Evolutionary conservation across 257 asterid genomes (phyloP), one percentile per base, ranked within the genome.

Genomic region (Haberlea rhodopensis): DNA sequence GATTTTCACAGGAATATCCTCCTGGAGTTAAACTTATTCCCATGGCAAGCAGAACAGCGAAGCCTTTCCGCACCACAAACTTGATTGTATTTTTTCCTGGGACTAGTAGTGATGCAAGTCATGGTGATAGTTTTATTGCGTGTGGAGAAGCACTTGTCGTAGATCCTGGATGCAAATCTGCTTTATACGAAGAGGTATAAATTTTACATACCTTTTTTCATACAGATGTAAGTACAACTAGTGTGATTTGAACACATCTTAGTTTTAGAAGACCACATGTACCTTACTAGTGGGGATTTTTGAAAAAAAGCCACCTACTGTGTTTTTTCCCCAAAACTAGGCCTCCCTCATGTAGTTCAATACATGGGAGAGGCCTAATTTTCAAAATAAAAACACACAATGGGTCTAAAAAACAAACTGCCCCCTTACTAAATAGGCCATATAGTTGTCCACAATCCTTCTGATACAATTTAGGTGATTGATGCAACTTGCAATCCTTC

Each of bases 81-180:
- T 84, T 92, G 83, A 70, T 77, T 48, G 82, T 89, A 65, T 81
- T 89, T 82, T 77, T 60, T 25, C 85, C 97, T 23, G 81, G 56
- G 32, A 76, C 58, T 48, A 72, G 53, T 62, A 23, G 20, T 34
- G 70, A 62, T 59, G 76, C 64, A 53, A 28, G 11, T 23, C 32
- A 43, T 25, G 71, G 73, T 62, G 80, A 72, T 57, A 70, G 53
- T 76, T 77, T 79, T 78, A 37, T 81, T 48, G 85, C 86, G 52
- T 73, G 78, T 57, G 99, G 96, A 62, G 97, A 92, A 69, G 98
- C 95, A 69, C 82, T 92, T 72, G 81, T 92, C 53, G 82, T 92
- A 65, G 99, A 92, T 75, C 99, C 99, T 29, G 99, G 99, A 59
- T 92, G 99, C 85, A 82, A 72, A 78, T 84, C 90, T 29, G 72